Conservation (phyloP, 768 basidiomycete species). For the Pisolithus sp. region DNA sequence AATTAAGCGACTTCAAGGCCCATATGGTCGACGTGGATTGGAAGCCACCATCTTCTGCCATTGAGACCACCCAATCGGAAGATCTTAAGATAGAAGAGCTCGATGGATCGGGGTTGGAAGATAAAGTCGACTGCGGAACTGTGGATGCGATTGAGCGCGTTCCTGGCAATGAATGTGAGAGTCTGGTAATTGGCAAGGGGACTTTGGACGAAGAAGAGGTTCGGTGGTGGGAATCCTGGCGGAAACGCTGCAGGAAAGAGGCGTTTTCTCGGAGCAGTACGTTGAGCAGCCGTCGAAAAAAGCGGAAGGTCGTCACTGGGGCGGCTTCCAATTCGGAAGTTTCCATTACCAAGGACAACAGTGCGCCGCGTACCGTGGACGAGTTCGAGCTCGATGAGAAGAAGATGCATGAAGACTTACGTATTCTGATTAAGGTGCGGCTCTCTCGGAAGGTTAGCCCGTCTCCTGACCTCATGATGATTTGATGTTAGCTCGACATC, state of each 20-base stretch:
- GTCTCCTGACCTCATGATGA: background rate
- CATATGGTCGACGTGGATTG: slow-evolving; percentile 53
- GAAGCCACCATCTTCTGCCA: slow-evolving; percentile 11
- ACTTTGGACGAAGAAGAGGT: slow-evolving; percentile 42
- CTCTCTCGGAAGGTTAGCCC: slow-evolving; percentile 3
- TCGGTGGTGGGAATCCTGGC: slow-evolving; percentile 71
- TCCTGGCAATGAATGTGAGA: slow-evolving; percentile 20
- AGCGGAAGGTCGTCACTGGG: slow-evolving; percentile 35
- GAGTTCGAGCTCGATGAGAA: slow-evolving; percentile 63
- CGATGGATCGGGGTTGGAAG: slow-evolving; percentile 24
- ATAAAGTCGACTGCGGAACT: slow-evolving; percentile 6
- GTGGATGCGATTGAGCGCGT: slow-evolving; percentile 13
- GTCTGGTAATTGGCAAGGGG: slow-evolving; percentile 29
- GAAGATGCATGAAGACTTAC: slow-evolving; percentile 73
- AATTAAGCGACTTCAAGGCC: slow-evolving; percentile 72
- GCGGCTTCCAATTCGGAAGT: slow-evolving; percentile 15
- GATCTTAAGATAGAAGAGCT: slow-evolving; percentile 21
- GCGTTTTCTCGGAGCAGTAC: slow-evolving; percentile 21
- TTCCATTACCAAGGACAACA: slow-evolving; percentile 21
- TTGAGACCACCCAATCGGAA: slow-evolving; percentile 19
- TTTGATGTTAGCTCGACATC: slow-evolving; percentile 71
- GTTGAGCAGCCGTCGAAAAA: slow-evolving; percentile 32
- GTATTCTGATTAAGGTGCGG: slow-evolving; percentile 85
- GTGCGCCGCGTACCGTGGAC: slow-evolving; percentile 50
- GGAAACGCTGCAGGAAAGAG: slow-evolving; percentile 39